Percentiles rank a stretch among this genome's conserved stretches.
phyloP scores from a whole-genome alignment of 169 alveolate species.

The Babesia ovata region DNA sequence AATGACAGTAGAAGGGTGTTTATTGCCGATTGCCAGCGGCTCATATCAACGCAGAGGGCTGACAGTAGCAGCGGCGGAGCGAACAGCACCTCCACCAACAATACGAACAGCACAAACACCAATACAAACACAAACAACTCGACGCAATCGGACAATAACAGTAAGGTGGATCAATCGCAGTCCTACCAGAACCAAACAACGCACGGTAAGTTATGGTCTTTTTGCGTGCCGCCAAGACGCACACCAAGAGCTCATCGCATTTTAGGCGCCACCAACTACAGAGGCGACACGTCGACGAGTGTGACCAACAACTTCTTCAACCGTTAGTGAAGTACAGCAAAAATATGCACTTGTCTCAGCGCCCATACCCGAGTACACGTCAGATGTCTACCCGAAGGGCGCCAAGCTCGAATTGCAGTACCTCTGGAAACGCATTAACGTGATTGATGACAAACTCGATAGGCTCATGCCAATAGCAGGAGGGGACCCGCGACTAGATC shows the following conservation, averaged over 20 bases:
- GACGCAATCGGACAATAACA: conserved; percentile 19
- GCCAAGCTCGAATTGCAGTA: conserved; percentile 61
- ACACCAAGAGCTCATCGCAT: not conserved
- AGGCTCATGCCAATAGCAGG: conserved; percentile 43
- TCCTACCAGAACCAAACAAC: conserved; percentile 4
- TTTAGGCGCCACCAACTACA: conserved; percentile 46
- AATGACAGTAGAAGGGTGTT: not conserved
- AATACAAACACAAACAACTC: conserved; percentile 13
- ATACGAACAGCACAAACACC: not conserved
- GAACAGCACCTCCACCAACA: not conserved
- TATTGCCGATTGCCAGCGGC: not conserved
- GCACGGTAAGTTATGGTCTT: conserved; percentile 16
- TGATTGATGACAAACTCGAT: conserved; percentile 40
- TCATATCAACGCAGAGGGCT: not conserved
- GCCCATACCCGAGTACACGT: conserved; percentile 20
- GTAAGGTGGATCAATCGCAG: conserved; percentile 26
- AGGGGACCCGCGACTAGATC: conserved; percentile 16
- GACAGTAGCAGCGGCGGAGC: not conserved
- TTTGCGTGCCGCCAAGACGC: not conserved
- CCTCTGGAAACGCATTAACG: conserved; percentile 66
- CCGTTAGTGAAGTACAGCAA: conserved; percentile 23
- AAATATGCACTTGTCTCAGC: conserved; percentile 9
- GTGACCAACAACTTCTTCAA: conserved; percentile 69
- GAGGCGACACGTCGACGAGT: conserved; percentile 67
- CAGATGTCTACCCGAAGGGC: conserved; percentile 34